Base-by-base conservation (phyloP, 1,284 basidiomycete species). In the Porodaedalea pini region DNA sequence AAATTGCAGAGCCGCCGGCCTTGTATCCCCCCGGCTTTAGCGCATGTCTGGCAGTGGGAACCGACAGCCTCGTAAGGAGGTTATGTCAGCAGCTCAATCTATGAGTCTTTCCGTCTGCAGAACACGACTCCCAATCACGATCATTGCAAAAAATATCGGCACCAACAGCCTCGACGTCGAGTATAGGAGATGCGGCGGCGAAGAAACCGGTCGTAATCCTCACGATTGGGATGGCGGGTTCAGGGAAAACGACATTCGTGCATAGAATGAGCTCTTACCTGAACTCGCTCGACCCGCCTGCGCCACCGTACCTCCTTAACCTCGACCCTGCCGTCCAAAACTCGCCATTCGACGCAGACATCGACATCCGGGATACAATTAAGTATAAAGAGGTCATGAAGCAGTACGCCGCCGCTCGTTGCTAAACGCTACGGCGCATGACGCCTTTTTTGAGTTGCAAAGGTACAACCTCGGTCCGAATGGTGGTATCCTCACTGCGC, bases 311-410 rank as follows among this genome's bases (percentile, higher is more conserved):
- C 74, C 86, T 98, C 67, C 81, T 99, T 70, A 99, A 99, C 71
- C 87, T 99, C 59, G 96, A 99, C 71, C 97, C 96, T 2, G 97
- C 97, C 0, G 96, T 99, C 1, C 80, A 87, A 7, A 86, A 88
- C 59, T 80, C 95, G 43, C 92, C 93, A 2, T 99, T 95, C 70
- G 90, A 94, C 59, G 86, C 96, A 29, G 98, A 99, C 69, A 98
- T 99, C 61, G 97, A 99, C 71, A 98, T 99, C 56, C 78, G 96
- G 57, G 97, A 99, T 71, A 99, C 96, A 10, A 86, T 99, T 51
- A 92, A 98, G 72, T 99, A 99, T 72, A 84, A 89, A 63, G 89
- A 98, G 72, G 95, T 99, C 65, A 99, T 99, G 97, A 94, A 98
- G 81, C 94, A 98, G 92, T 94, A 78, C 78, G 90, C 36, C 10